phyloP scores from a whole-genome alignment of 306 rosid species.

The Senna siamea region DNA sequence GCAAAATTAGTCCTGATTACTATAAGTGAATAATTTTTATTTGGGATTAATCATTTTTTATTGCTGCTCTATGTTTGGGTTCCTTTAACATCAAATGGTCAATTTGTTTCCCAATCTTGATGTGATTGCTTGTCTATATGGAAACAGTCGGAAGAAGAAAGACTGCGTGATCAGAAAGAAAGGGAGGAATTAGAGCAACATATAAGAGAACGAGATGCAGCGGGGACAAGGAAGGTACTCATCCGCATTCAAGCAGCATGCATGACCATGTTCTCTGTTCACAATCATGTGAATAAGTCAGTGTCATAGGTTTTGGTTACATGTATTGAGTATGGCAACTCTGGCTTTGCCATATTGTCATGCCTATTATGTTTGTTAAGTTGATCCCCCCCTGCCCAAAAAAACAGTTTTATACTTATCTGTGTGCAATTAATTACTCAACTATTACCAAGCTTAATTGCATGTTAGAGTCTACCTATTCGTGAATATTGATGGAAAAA shows the following conservation, averaged over 20 bases:
- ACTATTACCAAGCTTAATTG: neutral
- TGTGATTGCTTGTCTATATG: constrained; percentile 33
- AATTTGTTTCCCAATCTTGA: neutral
- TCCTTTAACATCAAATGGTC: neutral
- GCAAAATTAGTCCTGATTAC: neutral
- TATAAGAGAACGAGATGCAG: constrained; percentile 81
- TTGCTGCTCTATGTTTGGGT: neutral
- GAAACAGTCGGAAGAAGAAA: constrained; percentile 89
- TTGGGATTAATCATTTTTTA: neutral
- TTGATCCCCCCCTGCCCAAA: too few species aligned
- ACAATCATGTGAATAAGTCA: constrained; percentile 9
- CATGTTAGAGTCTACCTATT: neutral
- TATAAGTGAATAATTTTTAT: neutral
- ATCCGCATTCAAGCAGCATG: constrained; percentile 6
- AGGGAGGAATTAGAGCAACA: constrained; percentile 83
- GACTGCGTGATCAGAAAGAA: constrained; percentile 87
- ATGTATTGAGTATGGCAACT: constrained; percentile 16
- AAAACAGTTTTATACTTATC: too few species aligned
- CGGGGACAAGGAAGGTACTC: constrained; percentile 76
- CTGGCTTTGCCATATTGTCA: too few species aligned
- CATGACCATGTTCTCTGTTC: constrained; percentile 9
- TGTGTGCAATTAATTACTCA: neutral
- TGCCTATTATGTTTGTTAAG: too few species aligned
- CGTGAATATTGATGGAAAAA: neutral
- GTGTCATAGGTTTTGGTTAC: constrained; percentile 25